These are phyloP conservation scores for Harringtonia lauricola DNA, from an alignment of 2,329 filamentous ascomycete genomes.

Conservation along the genomic window DNA sequence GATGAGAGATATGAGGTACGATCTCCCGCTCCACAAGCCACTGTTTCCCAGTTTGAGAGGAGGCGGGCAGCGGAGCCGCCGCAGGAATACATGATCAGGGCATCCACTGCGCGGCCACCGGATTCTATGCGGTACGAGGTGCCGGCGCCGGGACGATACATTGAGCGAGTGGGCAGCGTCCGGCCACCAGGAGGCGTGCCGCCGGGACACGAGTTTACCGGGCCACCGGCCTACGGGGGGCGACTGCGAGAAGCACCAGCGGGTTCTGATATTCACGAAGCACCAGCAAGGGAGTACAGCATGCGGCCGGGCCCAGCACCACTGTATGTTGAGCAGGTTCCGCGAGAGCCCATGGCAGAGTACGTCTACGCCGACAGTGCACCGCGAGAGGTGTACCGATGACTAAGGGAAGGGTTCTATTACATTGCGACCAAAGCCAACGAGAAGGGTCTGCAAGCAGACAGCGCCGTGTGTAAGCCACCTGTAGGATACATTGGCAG, in stretches of 20 bases:
- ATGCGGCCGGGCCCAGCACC: conserved; percentile 18
- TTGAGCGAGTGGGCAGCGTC: conserved; percentile 36
- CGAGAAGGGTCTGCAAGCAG: too few species aligned
- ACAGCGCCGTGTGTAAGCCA: too few species aligned
- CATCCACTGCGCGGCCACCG: conserved; percentile 43
- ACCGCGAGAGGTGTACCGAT: conserved; percentile 7
- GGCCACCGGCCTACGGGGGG: not conserved
- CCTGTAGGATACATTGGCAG: too few species aligned
- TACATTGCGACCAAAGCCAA: too few species aligned
- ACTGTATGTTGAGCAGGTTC: conserved; percentile 8
- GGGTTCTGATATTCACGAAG: conserved; percentile 1
- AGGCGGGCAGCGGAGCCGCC: not conserved
- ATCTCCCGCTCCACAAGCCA: conserved; percentile 2
- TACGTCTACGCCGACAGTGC: conserved; percentile 32
- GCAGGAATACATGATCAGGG: conserved; percentile 42
- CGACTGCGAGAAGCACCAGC: not conserved
- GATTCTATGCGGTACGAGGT: conserved; percentile 17
- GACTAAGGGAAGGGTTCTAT: not conserved
- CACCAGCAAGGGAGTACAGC: conserved; percentile 5
- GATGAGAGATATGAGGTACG: conserved; percentile 34
- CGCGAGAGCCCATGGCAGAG: conserved; percentile 21
- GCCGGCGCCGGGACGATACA: conserved; percentile 13
- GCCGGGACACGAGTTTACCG: not conserved
- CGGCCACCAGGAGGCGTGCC: conserved; percentile 28
- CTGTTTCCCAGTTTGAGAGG: conserved; percentile 1